Evolutionary conservation across 2,329 filamentous ascomycete genomes (phyloP), one percentile per base, ranked within the genome.

Genomic region (Sporothrix pallida): DNA sequence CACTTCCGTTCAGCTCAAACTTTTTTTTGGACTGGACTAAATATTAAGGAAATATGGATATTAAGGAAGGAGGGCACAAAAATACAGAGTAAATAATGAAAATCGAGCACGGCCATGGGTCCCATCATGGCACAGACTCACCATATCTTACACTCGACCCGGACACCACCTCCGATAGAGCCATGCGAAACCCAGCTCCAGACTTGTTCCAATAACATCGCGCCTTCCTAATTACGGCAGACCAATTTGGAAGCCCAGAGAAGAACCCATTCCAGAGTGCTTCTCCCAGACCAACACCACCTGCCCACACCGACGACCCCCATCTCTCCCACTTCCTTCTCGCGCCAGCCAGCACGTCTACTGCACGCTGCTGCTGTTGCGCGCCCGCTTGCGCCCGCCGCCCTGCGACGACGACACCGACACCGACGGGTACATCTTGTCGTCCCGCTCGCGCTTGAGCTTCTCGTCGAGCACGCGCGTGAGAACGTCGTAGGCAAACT

Each of bases 401-500:
- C 83, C n/a, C 31, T 63, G 52, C 9, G 48, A 20, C 58, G 50
- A 42, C 26, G 48, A 20, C 20, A 46, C 81, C 3, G 81, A 77
- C 23, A 72, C 9, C 3, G 80, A 80, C 7, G 87, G 86, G 72
- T 89, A 86, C 82, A 88, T 83, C 81, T 90, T 90, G 70, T 89
- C 87, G 82, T 84, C 87, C 78, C 84, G 85, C 79, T 91, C 89
- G 77, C 88, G 84, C 85, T 88, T 89, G 84, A 90, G 87, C 81
- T 91, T 91, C 80, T 90, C 87, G 83, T 91, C 88, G 80, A 91
- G 81, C 23, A 91, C 88, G 74, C 88, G 88, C 63, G 71, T 94
- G 75, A 98, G 88, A 73, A 98, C 93, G 82, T 98, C 95, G 84
- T 95, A 98, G 79, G 92, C 92, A 80, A 98, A 98, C 80, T 97